Base-by-base conservation (phyloP, 225 moss, liverwort and hornwort species). In the Polytrichum formosum region DNA sequence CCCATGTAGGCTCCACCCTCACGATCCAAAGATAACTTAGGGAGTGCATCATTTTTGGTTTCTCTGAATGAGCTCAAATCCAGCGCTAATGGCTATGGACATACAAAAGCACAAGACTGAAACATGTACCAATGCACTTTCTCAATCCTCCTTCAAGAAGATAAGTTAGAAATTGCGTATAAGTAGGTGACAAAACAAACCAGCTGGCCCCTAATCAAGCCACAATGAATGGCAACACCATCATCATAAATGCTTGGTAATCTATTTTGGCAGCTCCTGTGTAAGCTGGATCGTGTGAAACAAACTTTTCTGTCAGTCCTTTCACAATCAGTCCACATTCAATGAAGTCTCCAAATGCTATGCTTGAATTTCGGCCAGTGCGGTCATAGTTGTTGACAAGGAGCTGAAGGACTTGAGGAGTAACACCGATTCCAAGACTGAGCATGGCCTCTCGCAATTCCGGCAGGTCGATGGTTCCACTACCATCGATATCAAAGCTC, bases 221-320 rank as follows among this genome's bases (percentile, higher is more conserved):
- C n/a, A 80, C 80, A 63, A 86, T 83, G 80, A 86, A 86, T 17
- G 86, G 83, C 73, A 86, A 71, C 56, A 86, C 86, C 86, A 86
- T 80, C 73, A 86, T 64, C 86, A 86, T 78, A 23, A 80, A 86
- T n/a, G 86, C 65, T 2, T 86, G 78, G 63, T 83, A 86, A 55
- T 83, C 80, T 4, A 86, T 71, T 6, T 26, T 65, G 0, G 86
- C 86, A 3, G 86, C 73, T 5, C 86, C 86, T 0, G 80, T 83
- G 65, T 75, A 80, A 0, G 58, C 66, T 28, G 80, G 83, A 66
- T 86, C 86, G 5, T 75, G 77, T 2, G 20, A 37, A 1, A 80
- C 76, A 68, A 86, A 86, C 65, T 66, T 76, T 31, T 86, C 86
- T 13, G 83, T 80, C 19, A 86, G 18, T 5, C 83, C 83, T 29